Evolutionary conservation across 345 rosid species (phyloP), one percentile per base, ranked within the genome.

Genomic region (Eucalyptus cladocalyx): DNA sequence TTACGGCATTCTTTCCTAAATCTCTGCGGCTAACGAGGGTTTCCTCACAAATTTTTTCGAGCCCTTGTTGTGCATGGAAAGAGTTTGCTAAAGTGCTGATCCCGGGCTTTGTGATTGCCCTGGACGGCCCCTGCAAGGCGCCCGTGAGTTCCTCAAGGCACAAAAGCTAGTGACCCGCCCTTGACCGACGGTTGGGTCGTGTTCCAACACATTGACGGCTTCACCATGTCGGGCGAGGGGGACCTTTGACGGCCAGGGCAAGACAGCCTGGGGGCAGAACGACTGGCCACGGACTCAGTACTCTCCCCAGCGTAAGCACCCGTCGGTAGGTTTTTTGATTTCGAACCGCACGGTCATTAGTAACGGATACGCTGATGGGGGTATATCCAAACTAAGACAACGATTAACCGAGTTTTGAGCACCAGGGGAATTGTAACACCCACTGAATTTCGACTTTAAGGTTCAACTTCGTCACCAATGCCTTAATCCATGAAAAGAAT

Each of bases 231-330:
- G 14, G 97, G 96, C 24, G 18, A n/a, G 53, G 3, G 96, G 97
- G 50, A 89, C 92, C 32, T 93, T 96, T 45, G 96, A 96, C 40
- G 97, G 97, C 45, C 92, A 93, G 87, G 96, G 98, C 4, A 87
- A 89, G 9, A 19, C 53, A n/a, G 94, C 92, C 53, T 93, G 94
- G 93, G 87, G 81, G 43, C 51, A 87, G 45, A 94, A 92, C 43
- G 49, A 90, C 21, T 95, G 95, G 95, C 86, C 34, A 86, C 86
- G 2, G 42, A 92, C 7, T 95, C 93, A 80, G 87, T n/a, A 88
- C 87, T 24, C 92, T 91, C 40, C 93, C 95, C 81, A 87, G 90
- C 4, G 97, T 95, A 89, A 94, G 80, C 3, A 21, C 53, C 80
- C 40, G 3, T 67, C 80, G 80, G 18, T 40, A 16, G 6, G 80